Base-by-base conservation (phyloP, 768 basidiomycete genomes). In the Amanita muscaria region DNA sequence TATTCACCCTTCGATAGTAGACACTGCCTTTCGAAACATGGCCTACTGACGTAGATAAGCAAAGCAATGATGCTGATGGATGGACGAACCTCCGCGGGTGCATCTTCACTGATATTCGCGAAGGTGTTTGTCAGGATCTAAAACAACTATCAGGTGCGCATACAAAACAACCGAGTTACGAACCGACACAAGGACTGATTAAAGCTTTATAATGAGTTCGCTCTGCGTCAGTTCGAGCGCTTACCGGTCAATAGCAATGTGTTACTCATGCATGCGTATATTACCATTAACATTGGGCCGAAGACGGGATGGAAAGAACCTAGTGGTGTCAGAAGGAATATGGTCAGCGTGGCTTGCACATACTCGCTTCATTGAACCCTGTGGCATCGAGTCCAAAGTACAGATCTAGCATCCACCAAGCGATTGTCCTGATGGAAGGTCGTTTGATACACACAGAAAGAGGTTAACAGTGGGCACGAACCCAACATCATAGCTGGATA, bases 51-150 rank as follows among this genome's bases (percentile, higher is more conserved):
- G 27, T 6, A 29, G 35, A 19, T 15, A 24, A 27, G 29, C 27
- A 44, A 51, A 22, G 53, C n/a, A n/a, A n/a, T n/a, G n/a, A n/a
- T n/a, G n/a, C n/a, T n/a, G n/a, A n/a, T n/a, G n/a, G n/a, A n/a
- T n/a, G n/a, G n/a, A 38, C 6, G 42, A 51, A 88, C 89, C 72
- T 96, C 91, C 1, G 92, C 91, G 1, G 78, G 81, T 23, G 94
- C 96, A 62, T 97, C 91, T 53, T 88, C 84, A 50, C 83, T 93
- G 55, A 98, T 90, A 5, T 76, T 87, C 1, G 93, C 82, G 59
- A 99, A 99, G 0, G 96, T 97, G 57, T 97, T 89, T 5, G 90
- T 90, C 19, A 99, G 68, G 39, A 98, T 97, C 88, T 90, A 53
- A 14, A 44, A 25, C 30, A 23, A 11, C n/a, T 49, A 19, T 38